Conservation (phyloP, 352 stramenopile genomes). For the Phytophthora podocarpi region DNA sequence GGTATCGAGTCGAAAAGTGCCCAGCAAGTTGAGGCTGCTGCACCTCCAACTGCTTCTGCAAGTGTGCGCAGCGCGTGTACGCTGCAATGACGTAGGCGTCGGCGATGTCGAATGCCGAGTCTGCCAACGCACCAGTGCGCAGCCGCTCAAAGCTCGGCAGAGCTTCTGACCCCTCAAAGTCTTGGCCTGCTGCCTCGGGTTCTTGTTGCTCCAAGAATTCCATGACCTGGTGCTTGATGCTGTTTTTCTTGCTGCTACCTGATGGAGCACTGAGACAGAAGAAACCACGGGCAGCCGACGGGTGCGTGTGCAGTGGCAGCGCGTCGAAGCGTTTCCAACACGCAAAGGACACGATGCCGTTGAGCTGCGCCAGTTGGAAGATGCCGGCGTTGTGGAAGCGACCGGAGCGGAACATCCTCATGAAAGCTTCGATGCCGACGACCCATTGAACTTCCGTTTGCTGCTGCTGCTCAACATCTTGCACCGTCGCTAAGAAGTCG, state of each 20-base stretch:
- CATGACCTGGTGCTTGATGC: slow-evolving; percentile 80
- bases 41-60: slow-evolving; percentile 47
- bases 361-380: slow-evolving; percentile 87
- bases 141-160: slow-evolving; percentile 36
- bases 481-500: slow-evolving; percentile 40
- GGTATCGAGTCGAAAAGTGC: slow-evolving; percentile 54
- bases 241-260: slow-evolving; percentile 33
- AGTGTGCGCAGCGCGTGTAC: slow-evolving; percentile 61
- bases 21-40: slow-evolving; percentile 25
- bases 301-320: slow-evolving; percentile 70
- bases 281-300: slow-evolving; percentile 71
- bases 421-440: slow-evolving; percentile 87
- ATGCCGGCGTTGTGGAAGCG: slow-evolving; percentile 84
- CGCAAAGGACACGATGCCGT: slow-evolving; percentile 82
- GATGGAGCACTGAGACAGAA: slow-evolving; percentile 42
- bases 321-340: slow-evolving; percentile 69
- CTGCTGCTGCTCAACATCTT: slow-evolving; percentile 22
- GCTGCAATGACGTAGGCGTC: slow-evolving; percentile 84
- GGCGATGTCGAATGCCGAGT: slow-evolving; percentile 74
- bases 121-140: slow-evolving; percentile 44
- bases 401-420: slow-evolving; percentile 81
- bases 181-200: slow-evolving; percentile 21
- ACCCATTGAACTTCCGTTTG: slow-evolving; percentile 42
- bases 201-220: slow-evolving; percentile 61
- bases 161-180: slow-evolving; percentile 5